A percentile compares a stretch with the other conserved stretches of the same genome.
Evolutionary conservation across 225 moss, liverwort and hornwort species (phyloP).

Genomic region (Climacium dendroides): DNA sequence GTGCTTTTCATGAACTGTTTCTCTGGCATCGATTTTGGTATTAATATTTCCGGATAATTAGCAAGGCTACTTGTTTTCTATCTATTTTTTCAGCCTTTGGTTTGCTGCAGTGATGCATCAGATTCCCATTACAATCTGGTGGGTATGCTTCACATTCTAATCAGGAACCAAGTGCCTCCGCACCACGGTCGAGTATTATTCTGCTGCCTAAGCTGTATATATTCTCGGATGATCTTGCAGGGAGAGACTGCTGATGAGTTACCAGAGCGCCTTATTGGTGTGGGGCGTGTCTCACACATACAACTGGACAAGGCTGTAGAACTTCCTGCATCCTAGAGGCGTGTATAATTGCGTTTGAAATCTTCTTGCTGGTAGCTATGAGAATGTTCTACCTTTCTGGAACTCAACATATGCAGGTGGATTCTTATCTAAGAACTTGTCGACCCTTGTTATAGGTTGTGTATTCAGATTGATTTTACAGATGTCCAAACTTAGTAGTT

Average conservation of each 20-base stretch:
- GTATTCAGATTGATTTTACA: background rate
- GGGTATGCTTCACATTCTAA: background rate
- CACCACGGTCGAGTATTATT: background rate
- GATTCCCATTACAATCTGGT: background rate
- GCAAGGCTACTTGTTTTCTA: background rate
- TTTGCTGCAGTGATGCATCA: background rate
- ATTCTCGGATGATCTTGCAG: conserved; percentile 8
- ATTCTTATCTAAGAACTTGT: background rate
- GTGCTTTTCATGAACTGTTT: background rate
- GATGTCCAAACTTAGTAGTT: background rate
- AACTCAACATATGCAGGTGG: background rate
- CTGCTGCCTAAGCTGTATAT: background rate
- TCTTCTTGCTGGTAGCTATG: background rate
- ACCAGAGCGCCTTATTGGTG: conserved; percentile 60
- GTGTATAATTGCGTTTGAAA: background rate
- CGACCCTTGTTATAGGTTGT: background rate
- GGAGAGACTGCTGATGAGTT: conserved; percentile 51
- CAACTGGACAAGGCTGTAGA: conserved; percentile 49
- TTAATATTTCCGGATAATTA: background rate
- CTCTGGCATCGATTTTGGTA: background rate
- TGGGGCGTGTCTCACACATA: conserved; percentile 46
- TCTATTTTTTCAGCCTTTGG: background rate
- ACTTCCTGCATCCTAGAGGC: conserved; percentile 1
- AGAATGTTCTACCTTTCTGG: background rate
- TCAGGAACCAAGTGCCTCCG: background rate